These are phyloP conservation scores for Cajanus cajan DNA, from an alignment of 306 rosid species.

Conservation along the genomic window DNA sequence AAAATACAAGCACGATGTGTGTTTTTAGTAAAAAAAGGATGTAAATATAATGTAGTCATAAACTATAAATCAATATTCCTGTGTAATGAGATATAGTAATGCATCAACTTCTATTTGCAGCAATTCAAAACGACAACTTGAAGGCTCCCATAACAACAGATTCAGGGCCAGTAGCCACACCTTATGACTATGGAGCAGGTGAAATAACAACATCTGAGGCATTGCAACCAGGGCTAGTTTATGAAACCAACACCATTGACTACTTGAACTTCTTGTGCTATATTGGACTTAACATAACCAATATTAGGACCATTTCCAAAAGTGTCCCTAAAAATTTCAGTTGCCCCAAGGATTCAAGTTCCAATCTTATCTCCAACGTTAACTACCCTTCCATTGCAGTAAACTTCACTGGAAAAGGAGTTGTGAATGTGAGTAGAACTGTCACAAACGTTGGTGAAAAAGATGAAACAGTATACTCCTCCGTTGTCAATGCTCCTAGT, in stretches of 20 bases:
- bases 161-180: slow-evolving; percentile 50
- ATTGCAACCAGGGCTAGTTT: slow-evolving; percentile 73
- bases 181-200: slow-evolving; percentile 87
- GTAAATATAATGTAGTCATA: too few relatives aligned
- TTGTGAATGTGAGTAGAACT: slow-evolving; percentile 52
- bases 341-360: slow-evolving; percentile 54
- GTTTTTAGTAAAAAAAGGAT: too few relatives aligned
- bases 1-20: too few relatives aligned
- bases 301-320: slow-evolving; percentile 45
- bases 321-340: slow-evolving; percentile 44
- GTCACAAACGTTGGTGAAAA: slow-evolving; percentile 71
- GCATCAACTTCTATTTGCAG: slow-evolving; percentile 41
- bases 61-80: neutral
- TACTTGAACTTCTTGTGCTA: slow-evolving; percentile 73
- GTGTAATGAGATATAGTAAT: neutral
- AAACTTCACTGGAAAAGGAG: slow-evolving; percentile 32
- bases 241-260: slow-evolving; percentile 60
- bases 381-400: slow-evolving; percentile 87
- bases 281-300: slow-evolving; percentile 34
- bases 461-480: slow-evolving; percentile 44
- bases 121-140: slow-evolving; percentile 59
- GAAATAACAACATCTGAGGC: slow-evolving; percentile 52
- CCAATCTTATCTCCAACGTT: slow-evolving; percentile 56
- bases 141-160: slow-evolving; percentile 53
- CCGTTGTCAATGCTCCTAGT: slow-evolving; percentile 47